Evolutionary conservation across 306 rosid species (phyloP), one percentile per base, ranked within the genome.

Genomic region (Datisca glomerata): DNA sequence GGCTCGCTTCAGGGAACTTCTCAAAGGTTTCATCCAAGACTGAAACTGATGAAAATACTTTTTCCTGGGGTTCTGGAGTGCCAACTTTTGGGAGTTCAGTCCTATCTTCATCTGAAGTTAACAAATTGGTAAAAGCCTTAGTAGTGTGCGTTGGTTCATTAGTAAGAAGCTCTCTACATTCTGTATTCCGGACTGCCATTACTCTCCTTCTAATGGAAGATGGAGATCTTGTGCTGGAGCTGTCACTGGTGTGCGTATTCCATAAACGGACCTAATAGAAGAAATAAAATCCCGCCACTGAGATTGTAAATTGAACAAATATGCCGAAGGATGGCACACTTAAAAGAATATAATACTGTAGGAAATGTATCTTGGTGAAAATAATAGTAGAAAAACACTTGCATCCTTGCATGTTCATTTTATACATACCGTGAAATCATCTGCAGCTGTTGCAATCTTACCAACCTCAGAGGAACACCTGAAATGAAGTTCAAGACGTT

Each of bases 1-100:
- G 98, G 69, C 98, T 84, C 14, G 94, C 64, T 58, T 84, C 86
- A 5, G 96, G 92, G 21, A 86, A 72, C 65, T 68, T 84, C 53
- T 81, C 81, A 10, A 76, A 67, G 13, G 51, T 31, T 44, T 38
- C 66, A 18, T 43, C 50, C 28, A 3, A 67, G 58, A 32, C 75
- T 5, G 68, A 46, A 48, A 57, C 63, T 18, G 60, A 41, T 27
- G 49, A 53, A 20, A 61, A 35, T 35, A 50, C 62, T 57, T 68
- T 73, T 55, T 57, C 55, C 14, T 63, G 76, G 24, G 59, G 63
- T 34, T 68, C 81, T 18, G 81, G 78, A 43, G 76, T 75, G 53
- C 63, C 55, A 44, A 50, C 8, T 55, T 71, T 68, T 21, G 65
- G 81, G 60, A 44, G 42, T n/a, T 24, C 6, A 19, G 32, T 29